Conservation (phyloP, 306 rosid species). For the Cercis canadensis region DNA sequence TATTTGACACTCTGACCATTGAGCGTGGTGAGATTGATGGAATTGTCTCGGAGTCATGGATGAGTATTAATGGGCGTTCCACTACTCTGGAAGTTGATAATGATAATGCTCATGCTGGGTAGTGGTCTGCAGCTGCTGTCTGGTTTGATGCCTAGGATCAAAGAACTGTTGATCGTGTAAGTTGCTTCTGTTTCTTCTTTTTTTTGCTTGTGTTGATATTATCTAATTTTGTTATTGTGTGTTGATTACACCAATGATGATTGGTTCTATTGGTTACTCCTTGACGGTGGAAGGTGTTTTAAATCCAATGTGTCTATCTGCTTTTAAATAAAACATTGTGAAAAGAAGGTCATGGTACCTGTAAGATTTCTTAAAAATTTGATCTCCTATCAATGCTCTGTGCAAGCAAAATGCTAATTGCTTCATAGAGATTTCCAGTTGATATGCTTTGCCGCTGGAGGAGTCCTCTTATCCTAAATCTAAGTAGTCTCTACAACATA, state of each 20-base stretch:
- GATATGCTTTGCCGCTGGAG: slow-evolving; percentile 5
- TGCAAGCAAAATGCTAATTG: slow-evolving; percentile 15
- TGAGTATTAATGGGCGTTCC: slow-evolving; percentile 57
- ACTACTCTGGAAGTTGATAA: slow-evolving; percentile 56
- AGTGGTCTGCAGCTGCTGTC: slow-evolving; percentile 91
- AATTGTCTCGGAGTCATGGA: slow-evolving; percentile 82
- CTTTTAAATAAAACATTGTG: too few species aligned
- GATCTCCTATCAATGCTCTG: slow-evolving; percentile 18
- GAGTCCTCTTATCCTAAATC: slow-evolving; percentile 9
- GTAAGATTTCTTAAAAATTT: slow-evolving; percentile 6
- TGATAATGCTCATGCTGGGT: slow-evolving; percentile 67
- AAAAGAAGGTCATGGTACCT: background rate
- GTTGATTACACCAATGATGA: slow-evolving; percentile 18
- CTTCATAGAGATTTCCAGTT: slow-evolving; percentile 20
- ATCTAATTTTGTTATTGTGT: slow-evolving; percentile 11
- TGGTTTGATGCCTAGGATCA: slow-evolving; percentile 94
- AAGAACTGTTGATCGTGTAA: slow-evolving; percentile 89
- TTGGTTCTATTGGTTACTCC: background rate
- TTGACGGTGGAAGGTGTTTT: background rate
- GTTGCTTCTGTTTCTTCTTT: slow-evolving; percentile 42
- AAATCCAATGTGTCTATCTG: background rate
- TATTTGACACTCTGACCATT: slow-evolving; percentile 57
- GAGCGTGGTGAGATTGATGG: slow-evolving; percentile 95
- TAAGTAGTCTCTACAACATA: slow-evolving; percentile 7
- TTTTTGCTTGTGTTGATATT: slow-evolving; percentile 17